Evolutionary conservation across 2,329 filamentous ascomycete genomes (phyloP), one percentile per base, ranked within the genome.

Genomic region (Aureobasidium namibiae): DNA sequence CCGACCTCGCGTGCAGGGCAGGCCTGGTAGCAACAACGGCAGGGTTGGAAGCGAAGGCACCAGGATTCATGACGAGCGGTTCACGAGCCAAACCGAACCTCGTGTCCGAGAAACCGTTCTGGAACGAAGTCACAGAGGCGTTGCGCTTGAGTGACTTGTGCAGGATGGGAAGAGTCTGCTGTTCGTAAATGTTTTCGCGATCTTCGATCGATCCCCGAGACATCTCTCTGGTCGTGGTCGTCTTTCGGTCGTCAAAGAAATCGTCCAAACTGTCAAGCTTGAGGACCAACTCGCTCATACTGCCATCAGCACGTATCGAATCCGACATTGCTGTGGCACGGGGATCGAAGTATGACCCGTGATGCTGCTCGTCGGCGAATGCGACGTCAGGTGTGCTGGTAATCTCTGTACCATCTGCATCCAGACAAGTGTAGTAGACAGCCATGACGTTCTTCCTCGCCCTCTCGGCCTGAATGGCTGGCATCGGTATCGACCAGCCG

Each of bases 401-500:
- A 4, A 84, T 78, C 59, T 88, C 83, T 8, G 80, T 75, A 33
- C 73, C 71, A 14, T 68, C 73, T 13, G 71, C 66, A 18, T 70
- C 61, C 56, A 90, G 88, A 68, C 92, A 96, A 64, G 92, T 95
- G 73, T 96, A 96, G 73, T 96, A 97, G 0, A 94, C 92, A 0
- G 92, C 90, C 70, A 97, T 92, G 2, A 99, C 94, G 67, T 99
- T 99, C 60, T 87, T 83, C 60, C 94, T 83, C 4, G 94, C 97
- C 34, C 86, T 83, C 57, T 88, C 86, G 0, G 92, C 94, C 75
- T 96, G 92, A 59, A 89, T 87, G 0, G 92, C 92, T 16, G 94
- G 94, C 70, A 95, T 84, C 0, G 94, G 92, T 45, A 99, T 90
- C 0, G 94, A 94, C 94, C 94, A 99, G 1, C 94, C 94, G 16